A percentile compares a stretch with the other conserved stretches of the same genome.
These are phyloP conservation scores for Phialophora verrucosa DNA, from an alignment of 2,329 filamentous ascomycete genomes.

Conservation along the genomic window DNA sequence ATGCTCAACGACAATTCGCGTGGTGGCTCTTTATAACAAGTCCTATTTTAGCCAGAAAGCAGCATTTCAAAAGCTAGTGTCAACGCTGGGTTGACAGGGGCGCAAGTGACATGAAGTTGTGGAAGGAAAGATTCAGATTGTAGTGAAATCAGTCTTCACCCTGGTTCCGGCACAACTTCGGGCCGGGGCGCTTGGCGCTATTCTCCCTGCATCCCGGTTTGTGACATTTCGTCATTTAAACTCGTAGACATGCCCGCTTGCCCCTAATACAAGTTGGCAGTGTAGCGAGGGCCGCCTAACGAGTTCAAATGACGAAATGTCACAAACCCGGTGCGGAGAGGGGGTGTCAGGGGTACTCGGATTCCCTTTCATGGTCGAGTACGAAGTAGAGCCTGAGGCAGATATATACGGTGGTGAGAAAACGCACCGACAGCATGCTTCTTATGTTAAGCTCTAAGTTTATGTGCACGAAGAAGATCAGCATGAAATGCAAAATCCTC, in stretches of 20 bases:
- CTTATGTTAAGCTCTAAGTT: neutral
- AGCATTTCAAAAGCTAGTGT: neutral
- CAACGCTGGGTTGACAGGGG: neutral
- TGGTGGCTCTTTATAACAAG: neutral
- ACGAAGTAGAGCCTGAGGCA: neutral
- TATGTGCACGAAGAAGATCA: neutral
- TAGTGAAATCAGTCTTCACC: conserved; percentile 1
- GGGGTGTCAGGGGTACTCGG: too few species aligned
- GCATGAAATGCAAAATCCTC: neutral
- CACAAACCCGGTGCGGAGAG: too few species aligned
- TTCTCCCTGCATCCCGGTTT: too few species aligned
- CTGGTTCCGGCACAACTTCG: neutral
- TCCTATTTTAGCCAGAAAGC: neutral
- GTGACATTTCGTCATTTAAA: too few species aligned
- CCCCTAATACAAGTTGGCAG: too few species aligned
- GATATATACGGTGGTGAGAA: neutral
- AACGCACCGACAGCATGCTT: neutral
- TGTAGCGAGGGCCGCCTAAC: too few species aligned
- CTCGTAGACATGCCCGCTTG: too few species aligned
- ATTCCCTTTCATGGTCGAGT: neutral
- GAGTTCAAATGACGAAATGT: too few species aligned
- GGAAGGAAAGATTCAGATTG: neutral
- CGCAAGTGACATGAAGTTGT: neutral
- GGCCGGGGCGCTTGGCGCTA: neutral
- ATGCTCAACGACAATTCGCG: neutral